Base-by-base conservation (phyloP, 495 filamentous ascomycete genomes). In the Letharia lupina region DNA sequence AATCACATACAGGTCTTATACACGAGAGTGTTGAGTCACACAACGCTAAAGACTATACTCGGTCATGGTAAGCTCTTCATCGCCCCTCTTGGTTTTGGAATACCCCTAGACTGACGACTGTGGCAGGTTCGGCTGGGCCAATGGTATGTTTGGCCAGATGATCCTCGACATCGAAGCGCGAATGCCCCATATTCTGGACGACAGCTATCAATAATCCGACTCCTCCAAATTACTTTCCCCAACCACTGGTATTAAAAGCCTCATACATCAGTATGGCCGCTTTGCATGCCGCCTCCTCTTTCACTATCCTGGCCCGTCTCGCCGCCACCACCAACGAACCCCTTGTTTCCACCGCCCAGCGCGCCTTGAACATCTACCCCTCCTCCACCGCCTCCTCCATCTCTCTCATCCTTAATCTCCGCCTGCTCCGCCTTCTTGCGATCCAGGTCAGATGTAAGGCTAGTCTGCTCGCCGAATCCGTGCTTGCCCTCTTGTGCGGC, bases 91-190 rank as follows among this genome's bases (percentile, higher is more conserved):
- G 12, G 35, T 35, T 48, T 45, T 40, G 31, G 35, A n/a, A 28
- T 20, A 1, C 28, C 31, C 58, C 15, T 33, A 12, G 31, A 41
- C 37, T 69, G 50, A 69, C 60, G 59, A 31, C 39, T 62, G n/a
- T 12, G 48, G 20, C 63, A 84, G 83, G 83, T 88, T 88, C 67
- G 84, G 84, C 1, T 88, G 86, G 86, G 85, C 84, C 12, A 88
- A 89, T 70, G 86, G 86, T 20, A 75, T 89, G 61, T 88, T 89
- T 72, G 86, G 86, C 18, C 82, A 87, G 72, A 81, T 84, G 78
- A 80, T 89, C 47, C 71, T 88, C 61, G 82, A 87, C 70, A 68
- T 89, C 56, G 70, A 77, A 40, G 62, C 69, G 13, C 77, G 80
- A 60, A 83, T 79, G 72, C 82, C 80, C 56, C 65, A 77, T 63